These are phyloP conservation scores for Nicotiana benthamiana DNA, from an alignment of 257 asterid genomes.

Conservation along the genomic window DNA sequence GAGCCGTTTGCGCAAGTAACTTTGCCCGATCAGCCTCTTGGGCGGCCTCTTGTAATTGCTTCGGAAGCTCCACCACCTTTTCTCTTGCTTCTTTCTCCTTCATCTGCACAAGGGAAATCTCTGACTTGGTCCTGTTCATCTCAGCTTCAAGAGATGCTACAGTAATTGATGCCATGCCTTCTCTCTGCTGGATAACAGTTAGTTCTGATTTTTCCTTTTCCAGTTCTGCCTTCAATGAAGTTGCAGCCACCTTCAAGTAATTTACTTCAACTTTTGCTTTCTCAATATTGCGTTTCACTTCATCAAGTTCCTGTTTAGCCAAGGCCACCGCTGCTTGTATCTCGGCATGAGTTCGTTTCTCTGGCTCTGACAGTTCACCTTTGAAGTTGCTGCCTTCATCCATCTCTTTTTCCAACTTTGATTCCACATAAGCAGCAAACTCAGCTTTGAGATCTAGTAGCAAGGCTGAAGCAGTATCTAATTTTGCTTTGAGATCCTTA, in stretches of 20 bases:
- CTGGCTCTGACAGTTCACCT: constrained; percentile 30
- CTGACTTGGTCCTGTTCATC: constrained; percentile 49
- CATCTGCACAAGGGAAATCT: constrained; percentile 41
- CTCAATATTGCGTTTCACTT: constrained; percentile 53
- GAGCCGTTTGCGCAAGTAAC: constrained; percentile 36
- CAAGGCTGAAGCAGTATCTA: constrained; percentile 47
- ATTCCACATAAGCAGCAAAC: constrained; percentile 72
- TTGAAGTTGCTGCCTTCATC: constrained; percentile 27
- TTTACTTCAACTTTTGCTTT: constrained; percentile 49
- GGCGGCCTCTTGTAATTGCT: constrained; percentile 65
- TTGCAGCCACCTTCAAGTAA: constrained; percentile 61
- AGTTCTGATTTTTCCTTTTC: constrained; percentile 64
- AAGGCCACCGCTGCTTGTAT: constrained; percentile 46
- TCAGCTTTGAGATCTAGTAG: constrained; percentile 58
- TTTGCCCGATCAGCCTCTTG: constrained; percentile 60
- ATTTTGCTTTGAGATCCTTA: constrained; percentile 53
- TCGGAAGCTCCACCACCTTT: constrained; percentile 63
- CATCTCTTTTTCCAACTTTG: constrained; percentile 28
- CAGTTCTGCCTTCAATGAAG: constrained; percentile 52
- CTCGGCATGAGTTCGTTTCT: constrained; percentile 38
- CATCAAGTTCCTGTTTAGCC: constrained; percentile 67
- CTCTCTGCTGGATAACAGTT: constrained; percentile 52
- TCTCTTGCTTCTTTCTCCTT: constrained; percentile 68
- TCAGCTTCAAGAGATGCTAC: constrained; percentile 81
- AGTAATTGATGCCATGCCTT: constrained; percentile 80